These are phyloP conservation scores for Brasilioporus rufonigricans DNA, from an alignment of 768 basidiomycete genomes.

Conservation along the genomic window DNA sequence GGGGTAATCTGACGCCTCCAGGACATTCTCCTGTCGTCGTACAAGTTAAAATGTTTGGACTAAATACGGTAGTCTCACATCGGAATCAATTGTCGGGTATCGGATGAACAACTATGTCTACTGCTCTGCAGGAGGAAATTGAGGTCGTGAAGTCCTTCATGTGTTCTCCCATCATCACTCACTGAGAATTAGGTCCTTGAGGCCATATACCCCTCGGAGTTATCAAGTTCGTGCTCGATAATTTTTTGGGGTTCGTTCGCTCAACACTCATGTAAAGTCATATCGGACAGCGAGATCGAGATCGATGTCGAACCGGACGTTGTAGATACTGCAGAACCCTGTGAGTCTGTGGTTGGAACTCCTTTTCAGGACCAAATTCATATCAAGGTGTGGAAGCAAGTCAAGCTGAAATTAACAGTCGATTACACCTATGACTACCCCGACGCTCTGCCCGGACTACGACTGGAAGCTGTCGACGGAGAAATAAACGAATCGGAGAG, in stretches of 20 bases:
- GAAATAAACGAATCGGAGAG: conserved; percentile 61
- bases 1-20: conserved; percentile 17
- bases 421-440: conserved; percentile 84
- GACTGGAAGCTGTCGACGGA: conserved; percentile 61
- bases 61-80: conserved; percentile 13
- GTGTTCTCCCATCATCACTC: conserved; percentile 7
- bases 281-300: conserved; percentile 77
- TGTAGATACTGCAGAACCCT: conserved; percentile 54
- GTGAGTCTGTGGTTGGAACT: conserved; percentile 37
- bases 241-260: conserved; percentile 34
- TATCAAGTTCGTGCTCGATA: conserved; percentile 71
- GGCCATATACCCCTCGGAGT: conserved; percentile 93
- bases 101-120: conserved; percentile 46
- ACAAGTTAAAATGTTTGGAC: conserved; percentile 6
- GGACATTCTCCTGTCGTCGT: conserved; percentile 14
- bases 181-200: conserved; percentile 70
- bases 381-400: conserved; percentile 43
- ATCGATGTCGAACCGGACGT: conserved; percentile 89
- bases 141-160: conserved; percentile 54
- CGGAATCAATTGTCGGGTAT: conserved; percentile 26
- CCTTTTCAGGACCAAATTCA: conserved; percentile 8
- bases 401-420: conserved; percentile 69
- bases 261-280: conserved; percentile 65
- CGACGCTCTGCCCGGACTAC: conserved; percentile 72
- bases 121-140: conserved; percentile 78